phyloP scores from a whole-genome alignment of 768 basidiomycete species.

The Dictyophora rubrovolvata region DNA sequence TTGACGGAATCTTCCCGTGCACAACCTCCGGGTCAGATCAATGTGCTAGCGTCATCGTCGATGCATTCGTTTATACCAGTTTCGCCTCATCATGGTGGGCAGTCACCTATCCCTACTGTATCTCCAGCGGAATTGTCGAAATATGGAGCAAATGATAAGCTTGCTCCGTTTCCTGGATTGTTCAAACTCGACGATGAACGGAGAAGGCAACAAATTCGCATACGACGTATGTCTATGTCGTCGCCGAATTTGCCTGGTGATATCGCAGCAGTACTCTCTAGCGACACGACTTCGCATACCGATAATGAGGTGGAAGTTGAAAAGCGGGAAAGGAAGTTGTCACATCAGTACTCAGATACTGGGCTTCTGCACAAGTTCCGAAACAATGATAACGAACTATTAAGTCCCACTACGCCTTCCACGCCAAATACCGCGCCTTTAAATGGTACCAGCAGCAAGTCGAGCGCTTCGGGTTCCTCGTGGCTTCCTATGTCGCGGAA shows the following conservation, averaged over 20 bases:
- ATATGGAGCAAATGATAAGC: constrained; percentile 63
- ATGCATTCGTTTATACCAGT: constrained; percentile 52
- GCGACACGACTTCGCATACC: not conserved
- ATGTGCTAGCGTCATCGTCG: constrained; percentile 52
- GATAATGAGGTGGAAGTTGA: not conserved
- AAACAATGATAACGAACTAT: constrained; percentile 1
- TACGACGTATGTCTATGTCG: constrained; percentile 37
- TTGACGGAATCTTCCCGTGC: not conserved
- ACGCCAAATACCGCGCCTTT: not conserved
- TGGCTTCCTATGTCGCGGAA: constrained; percentile 8
- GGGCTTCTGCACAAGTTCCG: constrained; percentile 49
- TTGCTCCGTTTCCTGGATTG: constrained; percentile 87
- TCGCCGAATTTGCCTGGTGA: constrained; percentile 28
- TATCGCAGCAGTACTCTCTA: not conserved
- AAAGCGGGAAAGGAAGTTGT: constrained; percentile 46
- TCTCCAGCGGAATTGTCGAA: constrained; percentile 60
- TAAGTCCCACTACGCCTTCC: not conserved
- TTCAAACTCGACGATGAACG: constrained; percentile 67
- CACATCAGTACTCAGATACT: constrained; percentile 62
- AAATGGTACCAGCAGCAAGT: not conserved
- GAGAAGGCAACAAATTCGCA: constrained; percentile 28
- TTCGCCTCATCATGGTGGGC: constrained; percentile 42
- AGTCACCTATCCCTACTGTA: constrained; percentile 71
- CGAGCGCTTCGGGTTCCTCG: not conserved
- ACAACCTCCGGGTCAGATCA: not conserved